Conservation (phyloP, 768 basidiomycete species). For the Strobilomyces confusus region DNA sequence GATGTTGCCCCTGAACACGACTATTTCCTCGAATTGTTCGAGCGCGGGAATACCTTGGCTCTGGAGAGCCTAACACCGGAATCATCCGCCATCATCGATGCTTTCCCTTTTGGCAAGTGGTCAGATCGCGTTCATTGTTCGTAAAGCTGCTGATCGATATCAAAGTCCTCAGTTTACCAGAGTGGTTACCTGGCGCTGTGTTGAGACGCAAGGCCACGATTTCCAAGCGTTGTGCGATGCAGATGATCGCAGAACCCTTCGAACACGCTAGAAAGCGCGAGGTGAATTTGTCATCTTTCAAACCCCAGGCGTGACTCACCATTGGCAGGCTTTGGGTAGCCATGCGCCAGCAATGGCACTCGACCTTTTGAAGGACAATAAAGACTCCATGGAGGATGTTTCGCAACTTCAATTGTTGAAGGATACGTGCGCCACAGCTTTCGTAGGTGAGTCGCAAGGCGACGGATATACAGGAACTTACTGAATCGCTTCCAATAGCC, state of each 20-base stretch:
- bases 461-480: not conserved
- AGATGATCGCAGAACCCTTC: conserved; percentile 18
- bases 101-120: not conserved
- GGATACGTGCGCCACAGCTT: not conserved
- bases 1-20: not conserved
- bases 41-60: not conserved
- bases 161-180: conserved; percentile 22
- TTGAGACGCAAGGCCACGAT: conserved; percentile 25
- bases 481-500: conserved; percentile 7
- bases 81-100: not conserved
- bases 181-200: conserved; percentile 23
- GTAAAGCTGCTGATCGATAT: not conserved
- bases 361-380: conserved; percentile 2
- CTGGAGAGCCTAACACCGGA: not conserved
- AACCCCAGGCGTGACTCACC: not conserved
- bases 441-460: conserved; percentile 12
- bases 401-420: conserved; percentile 11
- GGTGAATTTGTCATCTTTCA: not conserved
- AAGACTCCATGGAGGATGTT: not conserved
- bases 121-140: too few relatives aligned
- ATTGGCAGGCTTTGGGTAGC: conserved; percentile 9
- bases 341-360: conserved; percentile 11
- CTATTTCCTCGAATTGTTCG: not conserved
- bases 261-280: conserved; percentile 12
- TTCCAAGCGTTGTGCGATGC: conserved; percentile 4